These are phyloP conservation scores for Aureobasidium mangrovei DNA, from an alignment of 2,329 filamentous ascomycete genomes.

Conservation along the genomic window DNA sequence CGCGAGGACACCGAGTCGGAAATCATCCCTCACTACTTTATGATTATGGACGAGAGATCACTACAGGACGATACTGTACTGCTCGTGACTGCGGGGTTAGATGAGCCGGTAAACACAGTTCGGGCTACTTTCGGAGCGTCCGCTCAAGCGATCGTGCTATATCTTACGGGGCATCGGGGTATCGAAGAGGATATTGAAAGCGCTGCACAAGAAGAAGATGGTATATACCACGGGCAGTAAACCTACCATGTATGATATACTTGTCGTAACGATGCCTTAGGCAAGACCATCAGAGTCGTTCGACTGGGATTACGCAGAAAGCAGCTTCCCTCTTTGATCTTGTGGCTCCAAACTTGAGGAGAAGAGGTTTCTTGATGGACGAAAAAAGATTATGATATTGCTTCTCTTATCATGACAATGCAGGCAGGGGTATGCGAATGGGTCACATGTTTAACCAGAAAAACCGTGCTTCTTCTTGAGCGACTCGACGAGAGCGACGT, in stretches of 20 bases:
- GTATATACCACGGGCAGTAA: background rate
- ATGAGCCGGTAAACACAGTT: background rate
- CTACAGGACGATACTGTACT: background rate
- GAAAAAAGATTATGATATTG: background rate
- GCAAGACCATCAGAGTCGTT: too few species aligned
- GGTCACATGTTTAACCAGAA: constrained; percentile 37
- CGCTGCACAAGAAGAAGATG: background rate
- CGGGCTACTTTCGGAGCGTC: background rate
- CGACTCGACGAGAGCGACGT: constrained; percentile 62
- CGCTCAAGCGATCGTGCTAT: background rate
- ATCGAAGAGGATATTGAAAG: background rate
- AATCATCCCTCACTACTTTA: background rate
- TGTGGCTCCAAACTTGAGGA: too few species aligned
- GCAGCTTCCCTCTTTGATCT: too few species aligned
- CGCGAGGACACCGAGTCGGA: constrained; percentile 6
- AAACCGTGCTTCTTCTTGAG: constrained; percentile 63
- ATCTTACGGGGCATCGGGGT: background rate
- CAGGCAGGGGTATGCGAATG: constrained; percentile 1
- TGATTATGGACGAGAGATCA: constrained; percentile 6
- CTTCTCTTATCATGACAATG: constrained; percentile 10
- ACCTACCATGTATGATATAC: background rate
- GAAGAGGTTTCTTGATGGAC: too few species aligned
- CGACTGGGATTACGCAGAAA: too few species aligned
- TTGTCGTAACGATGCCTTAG: background rate
- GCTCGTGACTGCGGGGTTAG: background rate